Percentiles rank a stretch among this genome's conserved stretches.
Conservation (phyloP, 192 early-diverging fungal species). For the Pilaira anomala region DNA sequence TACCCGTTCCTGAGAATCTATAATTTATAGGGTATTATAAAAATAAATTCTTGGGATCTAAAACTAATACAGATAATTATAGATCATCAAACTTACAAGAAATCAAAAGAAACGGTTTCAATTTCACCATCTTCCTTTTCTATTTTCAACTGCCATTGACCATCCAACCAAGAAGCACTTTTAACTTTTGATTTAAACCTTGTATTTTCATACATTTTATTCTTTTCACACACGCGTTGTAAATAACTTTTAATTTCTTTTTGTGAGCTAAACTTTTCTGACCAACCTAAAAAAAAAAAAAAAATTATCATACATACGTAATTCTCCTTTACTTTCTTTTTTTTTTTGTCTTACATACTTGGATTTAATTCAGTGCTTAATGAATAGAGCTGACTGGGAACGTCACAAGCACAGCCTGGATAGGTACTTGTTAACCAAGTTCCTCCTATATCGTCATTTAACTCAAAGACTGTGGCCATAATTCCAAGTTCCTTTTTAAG, state of each 20-base stretch:
- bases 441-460: slow-evolving; percentile 44
- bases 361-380: slow-evolving; percentile 41
- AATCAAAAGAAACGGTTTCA: slow-evolving; percentile 1
- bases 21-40: no score
- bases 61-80: not conserved
- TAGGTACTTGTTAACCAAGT: slow-evolving; percentile 49
- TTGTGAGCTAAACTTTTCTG: slow-evolving; percentile 28
- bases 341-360: slow-evolving; percentile 21
- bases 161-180: slow-evolving; percentile 32
- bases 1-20: slow-evolving; percentile 44
- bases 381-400: slow-evolving; percentile 39
- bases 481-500: slow-evolving; percentile 44
- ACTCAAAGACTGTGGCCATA: slow-evolving; percentile 42
- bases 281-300: slow-evolving; percentile 29
- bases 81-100: not conserved
- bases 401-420: slow-evolving; percentile 44
- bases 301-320: not conserved
- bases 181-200: slow-evolving; percentile 39
- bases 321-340: not conserved
- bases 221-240: slow-evolving; percentile 30
- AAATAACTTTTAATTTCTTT: slow-evolving; percentile 42
- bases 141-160: slow-evolving; percentile 33
- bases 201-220: slow-evolving; percentile 37
- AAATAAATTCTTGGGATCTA: no score
- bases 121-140: not conserved